These are phyloP conservation scores for Leccinum barrowsii DNA, from an alignment of 768 basidiomycete species.

Conservation along the genomic window DNA sequence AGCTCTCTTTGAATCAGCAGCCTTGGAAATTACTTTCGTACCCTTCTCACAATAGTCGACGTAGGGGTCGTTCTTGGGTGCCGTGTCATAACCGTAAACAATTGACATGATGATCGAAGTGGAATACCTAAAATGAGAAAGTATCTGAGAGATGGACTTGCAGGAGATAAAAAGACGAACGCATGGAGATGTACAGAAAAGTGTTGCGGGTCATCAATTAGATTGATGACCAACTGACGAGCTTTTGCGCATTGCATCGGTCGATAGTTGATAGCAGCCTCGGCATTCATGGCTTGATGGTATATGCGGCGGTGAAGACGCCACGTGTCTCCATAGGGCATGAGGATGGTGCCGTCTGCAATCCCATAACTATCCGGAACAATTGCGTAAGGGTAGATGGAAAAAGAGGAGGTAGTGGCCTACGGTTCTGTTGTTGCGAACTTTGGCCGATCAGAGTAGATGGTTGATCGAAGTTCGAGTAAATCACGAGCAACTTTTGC, in stretches of 20 bases:
- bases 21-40: conserved; percentile 15
- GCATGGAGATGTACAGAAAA: conserved; percentile 24
- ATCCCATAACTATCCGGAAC: conserved; percentile 27
- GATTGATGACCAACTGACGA: conserved; percentile 30
- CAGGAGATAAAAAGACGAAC: conserved; percentile 14
- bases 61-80: conserved; percentile 19
- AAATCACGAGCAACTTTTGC: conserved; percentile 26
- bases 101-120: conserved; percentile 27
- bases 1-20: conserved; percentile 16
- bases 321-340: conserved; percentile 40
- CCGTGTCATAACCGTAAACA: conserved; percentile 24
- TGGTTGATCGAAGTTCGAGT: conserved; percentile 26
- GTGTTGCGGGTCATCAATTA: conserved; percentile 27
- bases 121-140: conserved; percentile 19
- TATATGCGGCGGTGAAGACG: conserved; percentile 32
- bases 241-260: conserved; percentile 34
- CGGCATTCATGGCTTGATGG: conserved; percentile 34
- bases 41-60: conserved; percentile 19
- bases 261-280: conserved; percentile 26
- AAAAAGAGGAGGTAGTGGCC: neutral
- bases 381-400: neutral
- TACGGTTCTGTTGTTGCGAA: conserved; percentile 23
- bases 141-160: neutral
- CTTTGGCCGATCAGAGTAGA: conserved; percentile 35
- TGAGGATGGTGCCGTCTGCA: conserved; percentile 32